phyloP scores from a whole-genome alignment of 148 eudicot genomes.

The Camellia sinensis region DNA sequence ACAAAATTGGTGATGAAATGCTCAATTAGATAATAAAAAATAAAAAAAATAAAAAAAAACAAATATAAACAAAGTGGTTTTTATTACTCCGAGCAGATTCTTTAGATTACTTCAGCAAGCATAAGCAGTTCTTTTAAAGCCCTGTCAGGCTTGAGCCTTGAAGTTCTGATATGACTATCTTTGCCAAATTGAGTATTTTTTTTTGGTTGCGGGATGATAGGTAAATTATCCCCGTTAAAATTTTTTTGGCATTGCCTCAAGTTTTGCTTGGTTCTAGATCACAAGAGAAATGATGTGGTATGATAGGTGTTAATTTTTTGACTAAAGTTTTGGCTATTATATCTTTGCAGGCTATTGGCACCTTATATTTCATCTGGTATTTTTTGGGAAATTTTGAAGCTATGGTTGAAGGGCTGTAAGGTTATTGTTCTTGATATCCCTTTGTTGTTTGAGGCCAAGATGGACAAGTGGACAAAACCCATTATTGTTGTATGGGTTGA shows the following conservation, averaged over 20 bases:
- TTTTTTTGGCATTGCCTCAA: not conserved
- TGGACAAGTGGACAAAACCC: constrained; percentile 86
- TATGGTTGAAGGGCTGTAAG: constrained; percentile 75
- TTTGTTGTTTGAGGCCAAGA: constrained; percentile 76
- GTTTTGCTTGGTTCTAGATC: not conserved
- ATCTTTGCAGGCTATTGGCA: constrained; percentile 61
- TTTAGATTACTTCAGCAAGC: not conserved
- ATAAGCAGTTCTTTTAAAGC: not conserved
- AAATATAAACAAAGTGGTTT: not conserved
- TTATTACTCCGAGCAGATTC: not conserved
- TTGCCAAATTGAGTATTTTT: not conserved
- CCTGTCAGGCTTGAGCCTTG: not conserved
- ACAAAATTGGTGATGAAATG: too few species aligned
- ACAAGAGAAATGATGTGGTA: not conserved
- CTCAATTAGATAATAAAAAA: too few species aligned
- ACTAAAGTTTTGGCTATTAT: not conserved
- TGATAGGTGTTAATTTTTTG: not conserved
- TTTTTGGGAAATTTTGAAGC: constrained; percentile 55
- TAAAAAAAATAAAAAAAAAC: not conserved
- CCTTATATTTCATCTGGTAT: constrained; percentile 79
- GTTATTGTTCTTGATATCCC: constrained; percentile 80
- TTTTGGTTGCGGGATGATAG: too few species aligned
- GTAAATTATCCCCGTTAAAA: not conserved
- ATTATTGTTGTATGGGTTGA: constrained; percentile 79
- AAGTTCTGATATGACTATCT: not conserved